Percentiles rank a stretch among this genome's conserved stretches.
phyloP scores from a whole-genome alignment of 169 alveolate genomes.

The Cryptosporidium baileyi region DNA sequence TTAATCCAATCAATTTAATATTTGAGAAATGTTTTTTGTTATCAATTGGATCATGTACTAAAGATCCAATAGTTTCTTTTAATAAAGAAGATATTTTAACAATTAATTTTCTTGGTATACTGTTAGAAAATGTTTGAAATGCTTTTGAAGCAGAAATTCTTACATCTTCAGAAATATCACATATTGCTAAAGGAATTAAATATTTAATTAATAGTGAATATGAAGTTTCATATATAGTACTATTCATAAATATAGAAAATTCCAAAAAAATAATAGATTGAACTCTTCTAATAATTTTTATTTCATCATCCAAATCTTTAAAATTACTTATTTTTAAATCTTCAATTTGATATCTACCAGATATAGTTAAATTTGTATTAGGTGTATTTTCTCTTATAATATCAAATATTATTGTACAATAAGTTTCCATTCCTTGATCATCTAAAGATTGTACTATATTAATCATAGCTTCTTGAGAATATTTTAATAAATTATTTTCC shows the following conservation, averaged over 20 bases:
- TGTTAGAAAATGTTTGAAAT: not conserved
- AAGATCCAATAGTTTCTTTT: slow-evolving; percentile 5
- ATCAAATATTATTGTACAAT: slow-evolving; percentile 10
- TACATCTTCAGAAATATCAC: slow-evolving; percentile 49
- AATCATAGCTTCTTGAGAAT: not conserved
- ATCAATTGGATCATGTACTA: slow-evolving; percentile 35
- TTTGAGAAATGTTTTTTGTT: not conserved
- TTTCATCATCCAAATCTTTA: not conserved
- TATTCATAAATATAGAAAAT: not conserved
- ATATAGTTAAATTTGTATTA: not conserved
- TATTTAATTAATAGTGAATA: not conserved
- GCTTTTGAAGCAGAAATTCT: slow-evolving; percentile 23
- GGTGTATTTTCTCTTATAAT: slow-evolving; percentile 31
- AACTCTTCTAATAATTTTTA: not conserved
- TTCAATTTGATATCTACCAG: slow-evolving; percentile 7
- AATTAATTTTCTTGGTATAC: not conserved
- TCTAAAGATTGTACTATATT: slow-evolving; percentile 23
- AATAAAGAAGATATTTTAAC: not conserved
- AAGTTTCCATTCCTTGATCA: slow-evolving; percentile 42
- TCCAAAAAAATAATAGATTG: not conserved
- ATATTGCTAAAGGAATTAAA: slow-evolving; percentile 40
- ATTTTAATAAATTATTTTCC: not conserved
- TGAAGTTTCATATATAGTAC: slow-evolving; percentile 29
- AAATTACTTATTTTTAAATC: not conserved
- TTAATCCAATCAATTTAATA: slow-evolving; percentile 9